Conservation (phyloP, 345 rosid species). For the Psidium friedrichsthalianum region DNA sequence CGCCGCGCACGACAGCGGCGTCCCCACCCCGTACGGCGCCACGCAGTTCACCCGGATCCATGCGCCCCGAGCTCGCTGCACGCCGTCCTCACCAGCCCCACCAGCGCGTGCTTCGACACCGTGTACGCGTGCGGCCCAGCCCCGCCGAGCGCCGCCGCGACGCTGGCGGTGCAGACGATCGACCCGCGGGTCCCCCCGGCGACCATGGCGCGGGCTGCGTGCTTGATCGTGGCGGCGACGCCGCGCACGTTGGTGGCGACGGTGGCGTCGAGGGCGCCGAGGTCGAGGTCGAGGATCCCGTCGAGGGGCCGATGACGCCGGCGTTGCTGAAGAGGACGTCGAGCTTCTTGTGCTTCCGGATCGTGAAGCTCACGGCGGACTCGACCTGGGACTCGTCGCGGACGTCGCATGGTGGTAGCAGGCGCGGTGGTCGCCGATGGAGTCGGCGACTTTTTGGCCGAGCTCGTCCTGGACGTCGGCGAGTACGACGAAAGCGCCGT, state of each 20-base stretch:
- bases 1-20: conserved; percentile 57
- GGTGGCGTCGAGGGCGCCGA: conserved; percentile 38
- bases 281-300: conserved; percentile 53
- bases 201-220: conserved; percentile 78
- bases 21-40: conserved; percentile 78
- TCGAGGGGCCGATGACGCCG: conserved; percentile 49
- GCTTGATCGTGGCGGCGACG: conserved; percentile 64
- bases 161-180: conserved; percentile 69
- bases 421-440: conserved; percentile 33
- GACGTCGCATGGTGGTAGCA: conserved; percentile 65
- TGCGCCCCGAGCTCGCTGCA: conserved; percentile 64
- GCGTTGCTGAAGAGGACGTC: conserved; percentile 83
- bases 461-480: conserved; percentile 70
- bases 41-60: conserved; percentile 78
- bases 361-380: conserved; percentile 35
- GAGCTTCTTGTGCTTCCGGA: conserved; percentile 43
- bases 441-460: conserved; percentile 33
- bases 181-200: conserved; percentile 54
- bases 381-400: conserved; percentile 70
- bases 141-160: conserved; percentile 45
- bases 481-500: conserved; percentile 60
- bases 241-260: conserved; percentile 70
- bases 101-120: conserved; percentile 64
- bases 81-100: conserved; percentile 64
- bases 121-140: conserved; percentile 73